Conservation (phyloP, 129 eudicot genomes). For the Solidago caesia region DNA sequence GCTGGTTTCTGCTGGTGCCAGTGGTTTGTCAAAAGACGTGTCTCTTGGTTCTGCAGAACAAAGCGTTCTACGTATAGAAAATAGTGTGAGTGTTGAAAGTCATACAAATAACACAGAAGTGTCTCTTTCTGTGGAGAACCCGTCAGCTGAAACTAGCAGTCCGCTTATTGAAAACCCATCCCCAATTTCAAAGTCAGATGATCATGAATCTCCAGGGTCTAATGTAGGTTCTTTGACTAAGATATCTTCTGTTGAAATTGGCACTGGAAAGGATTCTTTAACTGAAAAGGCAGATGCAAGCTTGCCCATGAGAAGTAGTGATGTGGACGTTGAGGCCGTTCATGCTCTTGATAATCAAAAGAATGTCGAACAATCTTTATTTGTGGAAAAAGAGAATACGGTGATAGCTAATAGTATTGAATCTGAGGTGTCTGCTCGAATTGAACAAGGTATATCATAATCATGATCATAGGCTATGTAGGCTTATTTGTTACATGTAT, state of each 20-base stretch:
- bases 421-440: conserved; percentile 18
- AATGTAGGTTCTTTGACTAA: conserved; percentile 24
- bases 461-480: conserved; percentile 13
- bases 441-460: conserved; percentile 36
- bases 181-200: conserved; percentile 12
- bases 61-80: conserved; percentile 19
- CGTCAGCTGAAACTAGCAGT: conserved; percentile 26
- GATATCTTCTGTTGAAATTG: conserved; percentile 16
- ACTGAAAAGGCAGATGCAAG: conserved; percentile 26
- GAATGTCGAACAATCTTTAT: conserved; percentile 18
- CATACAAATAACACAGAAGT: conserved; percentile 1
- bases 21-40: conserved; percentile 18
- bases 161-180: conserved; percentile 16
- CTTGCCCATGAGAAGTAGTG: conserved; percentile 28
- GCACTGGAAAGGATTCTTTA: conserved; percentile 24
- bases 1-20: conserved; percentile 30
- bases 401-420: conserved; percentile 31
- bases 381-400: conserved; percentile 33
- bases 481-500: conserved; percentile 8
- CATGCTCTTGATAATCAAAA: conserved; percentile 25
- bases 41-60: conserved; percentile 30
- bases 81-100: conserved; percentile 26
- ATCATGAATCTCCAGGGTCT: conserved; percentile 26
- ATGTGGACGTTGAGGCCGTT: conserved; percentile 31
- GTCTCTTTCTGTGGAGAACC: conserved; percentile 21